Conservation (phyloP, 805 yeast species). For the Isabelozyma pseudorhagii region DNA sequence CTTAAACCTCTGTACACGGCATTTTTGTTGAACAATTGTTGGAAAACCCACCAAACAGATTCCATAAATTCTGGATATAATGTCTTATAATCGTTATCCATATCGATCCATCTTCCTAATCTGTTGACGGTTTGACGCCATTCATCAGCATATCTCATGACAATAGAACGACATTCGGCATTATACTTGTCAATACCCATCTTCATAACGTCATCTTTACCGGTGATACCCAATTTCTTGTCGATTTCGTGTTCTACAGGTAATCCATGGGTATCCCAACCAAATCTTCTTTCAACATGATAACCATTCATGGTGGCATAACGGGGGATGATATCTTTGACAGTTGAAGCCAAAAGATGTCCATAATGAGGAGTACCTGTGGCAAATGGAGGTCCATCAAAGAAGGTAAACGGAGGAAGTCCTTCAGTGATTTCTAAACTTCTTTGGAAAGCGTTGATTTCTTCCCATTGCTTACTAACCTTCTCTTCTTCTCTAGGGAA, state of each 20-base stretch:
- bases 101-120: conserved; percentile 98
- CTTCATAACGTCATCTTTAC: conserved; percentile 91
- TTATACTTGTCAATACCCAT: conserved; percentile 95
- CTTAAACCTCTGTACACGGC: conserved; percentile 92
- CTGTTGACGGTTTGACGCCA: conserved; percentile 94
- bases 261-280: conserved; percentile 99
- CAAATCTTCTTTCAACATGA: conserved; percentile 95
- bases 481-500: conserved; percentile 91
- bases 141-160: conserved; percentile 93
- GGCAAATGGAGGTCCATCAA: conserved; percentile 99
- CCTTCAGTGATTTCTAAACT: conserved; percentile 80
- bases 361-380: conserved; percentile 99
- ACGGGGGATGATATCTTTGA: conserved; percentile 95
- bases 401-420: conserved; percentile 84
- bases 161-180: conserved; percentile 92
- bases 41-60: conserved; percentile 98
- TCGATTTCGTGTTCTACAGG: conserved; percentile 99
- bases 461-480: conserved; percentile 78
- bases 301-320: conserved; percentile 97
- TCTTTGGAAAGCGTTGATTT: conserved; percentile 90
- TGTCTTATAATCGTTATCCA: conserved; percentile 97
- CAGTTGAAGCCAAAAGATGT: conserved; percentile 93
- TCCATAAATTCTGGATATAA: conserved; percentile 96
- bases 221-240: conserved; percentile 89
- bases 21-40: conserved; percentile 78